Percentiles rank a stretch among this genome's conserved stretches.
phyloP scores from a whole-genome alignment of 768 basidiomycete genomes.

The Tubosaeta sp. region DNA sequence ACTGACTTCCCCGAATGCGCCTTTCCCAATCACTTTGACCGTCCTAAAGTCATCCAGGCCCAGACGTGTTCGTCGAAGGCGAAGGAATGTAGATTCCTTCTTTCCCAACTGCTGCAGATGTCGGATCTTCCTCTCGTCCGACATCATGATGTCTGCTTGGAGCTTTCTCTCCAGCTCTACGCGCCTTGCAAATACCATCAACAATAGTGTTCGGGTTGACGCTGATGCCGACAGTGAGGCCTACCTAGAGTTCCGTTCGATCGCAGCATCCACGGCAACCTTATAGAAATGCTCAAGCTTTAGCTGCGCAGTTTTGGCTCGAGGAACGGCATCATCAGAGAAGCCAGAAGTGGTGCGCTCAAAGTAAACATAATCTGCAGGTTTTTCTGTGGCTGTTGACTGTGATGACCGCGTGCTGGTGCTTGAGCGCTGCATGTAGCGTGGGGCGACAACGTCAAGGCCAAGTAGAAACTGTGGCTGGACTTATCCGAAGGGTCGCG shows the following conservation, averaged over 20 bases:
- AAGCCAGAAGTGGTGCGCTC: constrained; percentile 74
- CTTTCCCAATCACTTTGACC: constrained; percentile 98
- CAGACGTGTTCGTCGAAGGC: constrained; percentile 83
- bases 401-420: constrained; percentile 27
- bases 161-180: constrained; percentile 83
- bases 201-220: neutral
- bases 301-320: constrained; percentile 87
- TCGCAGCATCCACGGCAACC: constrained; percentile 91
- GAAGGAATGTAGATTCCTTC: constrained; percentile 85
- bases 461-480: neutral
- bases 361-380: constrained; percentile 86
- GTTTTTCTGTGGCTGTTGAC: constrained; percentile 30
- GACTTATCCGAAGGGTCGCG: constrained; percentile 8
- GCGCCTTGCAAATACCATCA: constrained; percentile 48
- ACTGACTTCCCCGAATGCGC: constrained; percentile 94
- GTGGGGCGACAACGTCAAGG: neutral
- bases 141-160: constrained; percentile 59
- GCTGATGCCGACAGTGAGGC: neutral
- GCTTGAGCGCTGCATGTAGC: constrained; percentile 29
- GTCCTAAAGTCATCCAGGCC: constrained; percentile 92
- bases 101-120: constrained; percentile 81
- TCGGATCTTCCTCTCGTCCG: constrained; percentile 83
- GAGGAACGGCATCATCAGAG: constrained; percentile 75
- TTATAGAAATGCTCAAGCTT: constrained; percentile 98
- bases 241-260: constrained; percentile 89